Evolutionary conservation across 108 stramenopile genomes (phyloP).

Genomic region (Pinguiococcus pyrenoidosus): DNA sequence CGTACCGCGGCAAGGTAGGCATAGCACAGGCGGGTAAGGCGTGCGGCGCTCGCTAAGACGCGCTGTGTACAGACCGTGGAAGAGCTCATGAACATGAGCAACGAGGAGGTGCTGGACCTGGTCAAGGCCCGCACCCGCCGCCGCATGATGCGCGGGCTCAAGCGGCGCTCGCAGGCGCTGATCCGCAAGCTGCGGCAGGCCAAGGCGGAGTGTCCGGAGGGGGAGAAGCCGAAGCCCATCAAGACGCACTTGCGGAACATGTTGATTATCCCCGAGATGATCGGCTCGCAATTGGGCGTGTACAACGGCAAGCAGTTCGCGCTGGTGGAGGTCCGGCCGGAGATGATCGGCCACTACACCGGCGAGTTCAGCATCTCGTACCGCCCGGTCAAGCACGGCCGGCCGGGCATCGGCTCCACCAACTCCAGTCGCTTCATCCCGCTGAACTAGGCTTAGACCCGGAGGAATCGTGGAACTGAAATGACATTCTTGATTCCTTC

Average conservation of each 20-base stretch:
- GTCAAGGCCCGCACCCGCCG: constrained; percentile 85
- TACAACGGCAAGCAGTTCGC: constrained; percentile 99
- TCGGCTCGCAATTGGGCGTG: constrained; percentile 94
- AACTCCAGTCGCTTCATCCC: constrained; percentile 98
- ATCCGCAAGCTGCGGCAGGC: constrained; percentile 97
- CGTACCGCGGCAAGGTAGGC: constrained; percentile 96
- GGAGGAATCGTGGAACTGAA: no score
- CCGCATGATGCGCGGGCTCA: constrained; percentile 93
- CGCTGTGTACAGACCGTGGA: no score
- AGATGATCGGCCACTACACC: constrained; percentile 99
- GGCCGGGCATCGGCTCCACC: constrained; percentile 96
- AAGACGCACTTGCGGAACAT: constrained; percentile 99
- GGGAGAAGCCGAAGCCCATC: constrained; percentile 94
- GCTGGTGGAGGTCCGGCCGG: constrained; percentile 98
- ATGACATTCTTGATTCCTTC: no score
- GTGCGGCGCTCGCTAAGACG: no score
- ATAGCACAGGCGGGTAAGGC: no score
- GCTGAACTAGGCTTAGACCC: no score
- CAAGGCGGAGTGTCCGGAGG: no score
- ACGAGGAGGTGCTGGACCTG: constrained; percentile 94
- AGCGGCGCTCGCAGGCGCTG: constrained; percentile 96
- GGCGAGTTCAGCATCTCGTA: constrained; percentile 99
- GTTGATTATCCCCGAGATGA: constrained; percentile 99
- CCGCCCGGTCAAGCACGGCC: constrained; percentile 68
- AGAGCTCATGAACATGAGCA: constrained; percentile 87